These are phyloP conservation scores for Epithemia pelagica DNA, from an alignment of 108 stramenopile species.

Conservation along the genomic window DNA sequence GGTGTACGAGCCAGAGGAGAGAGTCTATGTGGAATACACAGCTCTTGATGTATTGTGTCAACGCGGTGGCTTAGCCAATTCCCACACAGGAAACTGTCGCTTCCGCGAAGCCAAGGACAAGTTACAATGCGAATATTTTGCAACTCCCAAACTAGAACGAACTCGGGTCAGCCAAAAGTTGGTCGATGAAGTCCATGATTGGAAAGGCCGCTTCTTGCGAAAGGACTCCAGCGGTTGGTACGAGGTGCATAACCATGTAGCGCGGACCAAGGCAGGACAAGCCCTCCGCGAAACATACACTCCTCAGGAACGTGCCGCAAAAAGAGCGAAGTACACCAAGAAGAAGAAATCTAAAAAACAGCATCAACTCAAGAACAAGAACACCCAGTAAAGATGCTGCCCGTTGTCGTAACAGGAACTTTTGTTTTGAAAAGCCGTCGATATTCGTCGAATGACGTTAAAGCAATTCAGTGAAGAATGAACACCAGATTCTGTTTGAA, in stretches of 20 bases:
- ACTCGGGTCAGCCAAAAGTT: constrained; percentile 25
- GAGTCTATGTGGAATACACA: constrained; percentile 1
- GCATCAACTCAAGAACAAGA: no score
- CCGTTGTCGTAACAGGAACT: no score
- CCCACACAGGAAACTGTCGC: background rate
- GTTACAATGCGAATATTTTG: background rate
- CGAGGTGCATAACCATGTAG: constrained; percentile 23
- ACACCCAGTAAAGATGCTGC: no score
- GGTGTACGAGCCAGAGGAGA: background rate
- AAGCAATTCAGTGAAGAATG: no score
- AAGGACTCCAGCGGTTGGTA: constrained; percentile 24
- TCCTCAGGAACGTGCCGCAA: constrained; percentile 28
- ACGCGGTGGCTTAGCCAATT: constrained; percentile 1
- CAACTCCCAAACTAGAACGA: constrained; percentile 23
- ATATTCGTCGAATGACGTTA: no score
- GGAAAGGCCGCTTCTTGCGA: constrained; percentile 33
- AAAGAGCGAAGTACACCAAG: constrained; percentile 27
- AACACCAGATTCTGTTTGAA: no score
- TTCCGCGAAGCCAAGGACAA: background rate
- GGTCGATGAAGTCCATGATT: constrained; percentile 21
- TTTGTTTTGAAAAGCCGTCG: no score
- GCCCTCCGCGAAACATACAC: constrained; percentile 35
- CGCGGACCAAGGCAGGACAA: constrained; percentile 30
- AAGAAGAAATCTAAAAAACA: constrained; percentile 7
- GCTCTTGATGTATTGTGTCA: constrained; percentile 1